phyloP scores from a whole-genome alignment of 345 rosid genomes.

The Populus nigra region DNA sequence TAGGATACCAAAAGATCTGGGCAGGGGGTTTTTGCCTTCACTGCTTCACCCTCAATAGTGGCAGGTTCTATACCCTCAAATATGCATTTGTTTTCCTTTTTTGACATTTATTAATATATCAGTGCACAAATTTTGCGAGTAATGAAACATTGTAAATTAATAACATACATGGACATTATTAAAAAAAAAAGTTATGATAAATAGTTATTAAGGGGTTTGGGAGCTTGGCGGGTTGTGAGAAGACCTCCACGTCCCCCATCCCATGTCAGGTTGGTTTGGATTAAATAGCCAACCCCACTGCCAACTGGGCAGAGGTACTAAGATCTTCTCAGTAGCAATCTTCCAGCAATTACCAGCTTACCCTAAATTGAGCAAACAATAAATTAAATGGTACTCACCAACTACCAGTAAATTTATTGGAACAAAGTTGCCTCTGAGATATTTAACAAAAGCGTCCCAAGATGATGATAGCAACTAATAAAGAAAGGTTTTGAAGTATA shows the following conservation, averaged over 20 bases:
- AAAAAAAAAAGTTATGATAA: not conserved
- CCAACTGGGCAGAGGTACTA: not conserved
- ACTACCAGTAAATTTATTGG: not conserved
- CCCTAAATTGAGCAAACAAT: not conserved
- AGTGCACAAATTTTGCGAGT: not conserved
- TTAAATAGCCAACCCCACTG: not conserved
- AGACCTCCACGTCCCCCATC: not conserved
- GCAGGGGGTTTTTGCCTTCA: not conserved
- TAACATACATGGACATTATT: not conserved
- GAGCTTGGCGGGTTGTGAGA: not conserved
- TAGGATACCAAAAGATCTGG: not conserved
- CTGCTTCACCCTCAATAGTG: not conserved
- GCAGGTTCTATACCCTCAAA: not conserved
- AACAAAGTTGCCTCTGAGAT: not conserved
- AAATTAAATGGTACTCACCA: not conserved
- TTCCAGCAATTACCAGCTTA: not conserved
- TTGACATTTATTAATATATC: not conserved
- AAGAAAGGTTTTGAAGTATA: constrained; percentile 18
- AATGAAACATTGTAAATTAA: not conserved
- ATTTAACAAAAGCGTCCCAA: not conserved
- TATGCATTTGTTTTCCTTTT: not conserved
- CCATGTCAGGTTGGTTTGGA: not conserved
- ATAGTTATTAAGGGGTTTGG: not conserved
- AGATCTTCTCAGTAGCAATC: not conserved
- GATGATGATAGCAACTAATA: not conserved